A percentile compares a stretch with the other conserved stretches of the same genome.
phyloP scores from a whole-genome alignment of 768 basidiomycete genomes.

The Pleurotus cornucopiae region DNA sequence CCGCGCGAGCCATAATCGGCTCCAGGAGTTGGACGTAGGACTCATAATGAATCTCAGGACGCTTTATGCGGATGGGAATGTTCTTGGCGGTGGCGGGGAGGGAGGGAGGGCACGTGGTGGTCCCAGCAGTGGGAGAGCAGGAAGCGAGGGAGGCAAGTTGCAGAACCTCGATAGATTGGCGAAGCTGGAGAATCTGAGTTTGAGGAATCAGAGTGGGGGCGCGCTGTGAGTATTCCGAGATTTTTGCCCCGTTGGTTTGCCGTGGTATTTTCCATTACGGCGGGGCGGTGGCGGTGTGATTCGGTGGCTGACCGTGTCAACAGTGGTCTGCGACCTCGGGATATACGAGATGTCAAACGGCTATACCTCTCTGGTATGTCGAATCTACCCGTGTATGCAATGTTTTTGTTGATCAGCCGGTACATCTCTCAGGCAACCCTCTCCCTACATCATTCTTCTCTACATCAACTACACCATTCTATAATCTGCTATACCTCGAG shows the following conservation, averaged over 20 bases:
- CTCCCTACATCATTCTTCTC: slow-evolving; percentile 52
- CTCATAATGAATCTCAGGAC: slow-evolving; percentile 73
- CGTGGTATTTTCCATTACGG: slow-evolving; percentile 6
- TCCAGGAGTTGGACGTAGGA: slow-evolving; percentile 61
- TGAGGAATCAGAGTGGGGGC: slow-evolving; percentile 82
- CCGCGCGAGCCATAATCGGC: slow-evolving; percentile 77
- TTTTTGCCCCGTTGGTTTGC: no score
- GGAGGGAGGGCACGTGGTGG: no score
- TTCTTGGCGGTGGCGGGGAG: slow-evolving; percentile 29
- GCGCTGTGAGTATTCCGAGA: slow-evolving; percentile 56
- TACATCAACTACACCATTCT: slow-evolving; percentile 58
- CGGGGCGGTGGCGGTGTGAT: no score
- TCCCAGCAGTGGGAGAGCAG: no score
- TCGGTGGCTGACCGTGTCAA: not conserved
- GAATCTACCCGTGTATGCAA: slow-evolving; percentile 7
- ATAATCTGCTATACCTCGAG: slow-evolving; percentile 90
- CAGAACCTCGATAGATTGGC: slow-evolving; percentile 50
- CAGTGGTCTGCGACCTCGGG: slow-evolving; percentile 51
- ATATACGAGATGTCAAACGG: slow-evolving; percentile 89
- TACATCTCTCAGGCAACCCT: slow-evolving; percentile 59
- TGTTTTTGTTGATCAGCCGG: no score
- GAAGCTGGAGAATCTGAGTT: slow-evolving; percentile 84
- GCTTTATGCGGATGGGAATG: slow-evolving; percentile 89
- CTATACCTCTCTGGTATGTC: slow-evolving; percentile 89
- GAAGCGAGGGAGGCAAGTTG: slow-evolving; percentile 19